Base-by-base conservation (phyloP, 257 asterid genomes). In the Scutellaria baicalensis region DNA sequence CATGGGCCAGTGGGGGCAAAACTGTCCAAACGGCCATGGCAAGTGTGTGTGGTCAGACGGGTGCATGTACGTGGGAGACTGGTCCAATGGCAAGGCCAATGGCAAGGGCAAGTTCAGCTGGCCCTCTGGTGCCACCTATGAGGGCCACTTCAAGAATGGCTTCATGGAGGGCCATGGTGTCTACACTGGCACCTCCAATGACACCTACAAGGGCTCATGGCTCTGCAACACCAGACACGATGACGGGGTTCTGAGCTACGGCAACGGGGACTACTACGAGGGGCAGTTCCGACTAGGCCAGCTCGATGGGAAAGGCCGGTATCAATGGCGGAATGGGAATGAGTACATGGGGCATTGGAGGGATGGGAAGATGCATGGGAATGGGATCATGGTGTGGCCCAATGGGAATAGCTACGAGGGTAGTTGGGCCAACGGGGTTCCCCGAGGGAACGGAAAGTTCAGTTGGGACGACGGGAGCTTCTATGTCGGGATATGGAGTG, bases 121-220 rank as follows among this genome's bases (percentile, higher is more conserved):
- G 98, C 97, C 98, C 11, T 84, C 86, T 6, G 97, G 98, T 12
- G 96, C 97, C 6, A 86, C 92, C 0, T 92, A 92, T 61, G 95
- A 92, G 75, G 98, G 98, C 1, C 84, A 86, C 39, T 92, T 89
- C 96, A 90, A 84, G 81, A 84, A 80, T 49, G 90, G 94, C 0
- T 84, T 69, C 35, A 92, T 89, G 96, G 91, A 89, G 50, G 98
- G 98, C 1, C 97, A 89, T 68, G 98, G 96, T 20, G 77, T 82
- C n/a, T 92, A 81, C 57, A 88, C 86, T 1, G 94, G 96, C 14
- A 78, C 88, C 18, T 79, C 85, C 5, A 74, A 81, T 47, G 92
- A 88, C 43, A 78, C 88, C 8, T 92, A 88, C 16, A 86, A 68
- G 50, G 98, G 98, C 11, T 59, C 78, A 35, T 92, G 98, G 98